phyloP scores from a whole-genome alignment of 805 yeast genomes.

The Candida railenensis region DNA sequence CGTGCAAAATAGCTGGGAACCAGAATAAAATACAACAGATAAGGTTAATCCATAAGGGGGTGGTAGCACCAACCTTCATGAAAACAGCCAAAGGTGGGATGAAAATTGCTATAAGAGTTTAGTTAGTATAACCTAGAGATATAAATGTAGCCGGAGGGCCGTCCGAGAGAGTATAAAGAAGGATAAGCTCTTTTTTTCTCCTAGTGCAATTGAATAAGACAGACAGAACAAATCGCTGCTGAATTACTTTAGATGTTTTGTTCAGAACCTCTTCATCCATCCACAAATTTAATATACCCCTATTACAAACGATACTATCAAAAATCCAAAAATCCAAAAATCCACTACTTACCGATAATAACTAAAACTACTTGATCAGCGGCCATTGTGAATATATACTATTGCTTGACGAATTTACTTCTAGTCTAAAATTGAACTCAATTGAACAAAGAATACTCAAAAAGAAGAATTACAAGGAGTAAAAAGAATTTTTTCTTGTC shows the following conservation, averaged over 20 bases:
- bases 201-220: too few relatives aligned
- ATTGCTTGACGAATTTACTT: too few relatives aligned
- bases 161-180: too few relatives aligned
- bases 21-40: constrained; percentile 59
- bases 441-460: not conserved
- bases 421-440: too few relatives aligned
- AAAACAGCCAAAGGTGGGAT: constrained; percentile 79
- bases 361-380: not conserved
- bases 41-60: constrained; percentile 63
- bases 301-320: too few relatives aligned
- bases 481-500: not conserved
- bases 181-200: too few relatives aligned
- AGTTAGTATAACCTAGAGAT: constrained; percentile 13
- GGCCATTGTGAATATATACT: constrained; percentile 1
- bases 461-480: not conserved
- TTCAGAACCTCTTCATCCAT: not conserved
- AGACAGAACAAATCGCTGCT: too few relatives aligned
- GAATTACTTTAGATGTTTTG: too few relatives aligned
- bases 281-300: not conserved
- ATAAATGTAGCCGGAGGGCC: too few relatives aligned
- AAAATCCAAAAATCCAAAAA: too few relatives aligned
- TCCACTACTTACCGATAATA: constrained; percentile 1
- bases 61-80: constrained; percentile 63
- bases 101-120: constrained; percentile 46
- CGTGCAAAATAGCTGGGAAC: constrained; percentile 83